phyloP scores from a whole-genome alignment of 371 early-diverging fungal species.

The Rozella allomycis region DNA sequence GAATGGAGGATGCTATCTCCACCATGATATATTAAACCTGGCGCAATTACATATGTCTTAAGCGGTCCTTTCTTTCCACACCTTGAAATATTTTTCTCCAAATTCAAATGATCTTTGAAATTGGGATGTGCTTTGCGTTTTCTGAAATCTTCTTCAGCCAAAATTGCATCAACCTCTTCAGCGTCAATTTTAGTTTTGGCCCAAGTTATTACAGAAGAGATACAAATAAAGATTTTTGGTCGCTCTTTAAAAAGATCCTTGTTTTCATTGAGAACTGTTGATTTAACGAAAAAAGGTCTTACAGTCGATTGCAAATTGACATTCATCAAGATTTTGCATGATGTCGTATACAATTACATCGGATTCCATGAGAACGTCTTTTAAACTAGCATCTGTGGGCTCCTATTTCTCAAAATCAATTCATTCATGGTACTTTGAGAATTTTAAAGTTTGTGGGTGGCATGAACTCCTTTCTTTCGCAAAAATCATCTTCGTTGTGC shows the following conservation, averaged over 20 bases:
- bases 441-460: no score
- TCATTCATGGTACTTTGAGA: no score
- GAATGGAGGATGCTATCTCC: slow-evolving; percentile 24
- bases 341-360: slow-evolving; percentile 26
- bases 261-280: slow-evolving; percentile 14
- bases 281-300: background rate
- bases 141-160: slow-evolving; percentile 29
- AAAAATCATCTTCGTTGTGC: no score
- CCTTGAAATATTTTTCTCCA: slow-evolving; percentile 23
- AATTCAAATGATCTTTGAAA: slow-evolving; percentile 17
- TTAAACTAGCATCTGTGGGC: no score
- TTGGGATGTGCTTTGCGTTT: slow-evolving; percentile 27
- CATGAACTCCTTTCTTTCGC: no score
- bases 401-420: no score
- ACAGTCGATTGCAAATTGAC: slow-evolving; percentile 21
- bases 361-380: slow-evolving; percentile 7
- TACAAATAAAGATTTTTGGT: slow-evolving; percentile 22
- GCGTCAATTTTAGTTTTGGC: slow-evolving; percentile 23
- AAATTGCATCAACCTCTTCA: slow-evolving; percentile 21
- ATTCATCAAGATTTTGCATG: slow-evolving; percentile 13
- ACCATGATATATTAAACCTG: slow-evolving; percentile 23
- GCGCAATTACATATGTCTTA: slow-evolving; percentile 19
- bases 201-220: slow-evolving; percentile 31
- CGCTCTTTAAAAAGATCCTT: slow-evolving; percentile 15
- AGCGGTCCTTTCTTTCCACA: slow-evolving; percentile 18